Conservation (phyloP, 306 rosid genomes). For the Sicyos baderoa region DNA sequence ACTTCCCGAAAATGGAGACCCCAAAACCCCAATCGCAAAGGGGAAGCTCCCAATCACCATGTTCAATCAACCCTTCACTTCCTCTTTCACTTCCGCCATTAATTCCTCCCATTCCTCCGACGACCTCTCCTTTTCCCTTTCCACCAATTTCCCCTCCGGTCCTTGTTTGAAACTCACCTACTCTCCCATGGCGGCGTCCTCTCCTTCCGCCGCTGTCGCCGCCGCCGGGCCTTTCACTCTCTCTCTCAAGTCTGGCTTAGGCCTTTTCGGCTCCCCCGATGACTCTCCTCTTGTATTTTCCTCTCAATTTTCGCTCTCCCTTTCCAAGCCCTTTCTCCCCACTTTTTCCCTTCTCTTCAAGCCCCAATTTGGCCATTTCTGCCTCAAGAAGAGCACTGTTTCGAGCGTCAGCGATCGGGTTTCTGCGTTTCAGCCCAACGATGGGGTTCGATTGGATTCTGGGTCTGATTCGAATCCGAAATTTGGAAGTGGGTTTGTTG, state of each 20-base stretch:
- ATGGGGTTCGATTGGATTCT: slow-evolving; percentile 15
- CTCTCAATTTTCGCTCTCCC: slow-evolving; percentile 45
- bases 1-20: slow-evolving; percentile 34
- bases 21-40: slow-evolving; percentile 28
- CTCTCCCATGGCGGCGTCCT: slow-evolving; percentile 47
- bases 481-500: slow-evolving; percentile 31
- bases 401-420: slow-evolving; percentile 29
- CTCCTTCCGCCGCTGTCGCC: slow-evolving; percentile 48
- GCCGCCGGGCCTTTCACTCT: slow-evolving; percentile 56
- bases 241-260: slow-evolving; percentile 77
- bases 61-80: slow-evolving; percentile 51
- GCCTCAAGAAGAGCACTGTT: slow-evolving; percentile 43
- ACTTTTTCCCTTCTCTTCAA: slow-evolving; percentile 62
- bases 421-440: slow-evolving; percentile 24
- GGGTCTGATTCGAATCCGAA: slow-evolving; percentile 23
- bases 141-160: slow-evolving; percentile 25
- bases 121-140: slow-evolving; percentile 22
- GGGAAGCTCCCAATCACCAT: slow-evolving; percentile 65
- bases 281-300: slow-evolving; percentile 74
- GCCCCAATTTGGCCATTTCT: slow-evolving; percentile 69
- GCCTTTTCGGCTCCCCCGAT: slow-evolving; percentile 58
- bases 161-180: slow-evolving; percentile 50
- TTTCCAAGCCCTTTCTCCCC: slow-evolving; percentile 34
- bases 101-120: background rate
- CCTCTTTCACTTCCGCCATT: slow-evolving; percentile 40